phyloP scores from a whole-genome alignment of 163 green algal species.

The Chlamydomonas reinhardtii region DNA sequence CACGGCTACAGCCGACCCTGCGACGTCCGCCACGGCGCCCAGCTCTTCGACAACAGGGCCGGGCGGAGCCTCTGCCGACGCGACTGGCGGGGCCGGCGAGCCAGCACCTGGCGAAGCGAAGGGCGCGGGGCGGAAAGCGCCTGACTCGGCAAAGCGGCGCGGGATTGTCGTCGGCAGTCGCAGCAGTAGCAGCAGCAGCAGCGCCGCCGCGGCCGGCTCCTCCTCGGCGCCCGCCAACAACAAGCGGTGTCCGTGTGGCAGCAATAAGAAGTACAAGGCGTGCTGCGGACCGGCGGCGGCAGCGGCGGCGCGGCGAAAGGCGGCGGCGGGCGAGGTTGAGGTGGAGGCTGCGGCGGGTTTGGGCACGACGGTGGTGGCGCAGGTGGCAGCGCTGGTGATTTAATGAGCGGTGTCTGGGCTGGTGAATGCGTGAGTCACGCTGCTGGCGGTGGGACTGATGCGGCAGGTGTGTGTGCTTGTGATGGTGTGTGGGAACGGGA shows the following conservation, averaged over 20 bases:
- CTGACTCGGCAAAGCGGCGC: too few species aligned
- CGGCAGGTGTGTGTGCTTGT: too few species aligned
- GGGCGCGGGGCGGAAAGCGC: too few species aligned
- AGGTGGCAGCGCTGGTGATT: constrained; percentile 36
- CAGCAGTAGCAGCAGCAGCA: not conserved
- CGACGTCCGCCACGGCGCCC: too few species aligned
- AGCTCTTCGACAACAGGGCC: too few species aligned
- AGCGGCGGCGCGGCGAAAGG: constrained; percentile 20
- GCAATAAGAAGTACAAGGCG: constrained; percentile 75
- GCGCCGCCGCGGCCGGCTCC: not conserved
- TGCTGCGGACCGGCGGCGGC: constrained; percentile 74
- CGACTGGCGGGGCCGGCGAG: too few species aligned
- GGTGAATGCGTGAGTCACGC: too few species aligned
- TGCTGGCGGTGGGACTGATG: too few species aligned
- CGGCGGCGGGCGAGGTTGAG: not conserved
- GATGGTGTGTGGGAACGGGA: too few species aligned
- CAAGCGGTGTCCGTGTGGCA: constrained; percentile 81
- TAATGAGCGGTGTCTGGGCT: not conserved
- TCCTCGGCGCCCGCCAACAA: constrained; percentile 64
- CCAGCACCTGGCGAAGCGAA: not conserved
- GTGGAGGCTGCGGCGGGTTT: not conserved
- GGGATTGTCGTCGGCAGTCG: too few species aligned
- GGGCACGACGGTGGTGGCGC: constrained; percentile 2
- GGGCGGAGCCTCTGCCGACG: not conserved
- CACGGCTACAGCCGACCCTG: too few species aligned